phyloP scores from a whole-genome alignment of 768 basidiomycete species.

The Amanita exitialis region DNA sequence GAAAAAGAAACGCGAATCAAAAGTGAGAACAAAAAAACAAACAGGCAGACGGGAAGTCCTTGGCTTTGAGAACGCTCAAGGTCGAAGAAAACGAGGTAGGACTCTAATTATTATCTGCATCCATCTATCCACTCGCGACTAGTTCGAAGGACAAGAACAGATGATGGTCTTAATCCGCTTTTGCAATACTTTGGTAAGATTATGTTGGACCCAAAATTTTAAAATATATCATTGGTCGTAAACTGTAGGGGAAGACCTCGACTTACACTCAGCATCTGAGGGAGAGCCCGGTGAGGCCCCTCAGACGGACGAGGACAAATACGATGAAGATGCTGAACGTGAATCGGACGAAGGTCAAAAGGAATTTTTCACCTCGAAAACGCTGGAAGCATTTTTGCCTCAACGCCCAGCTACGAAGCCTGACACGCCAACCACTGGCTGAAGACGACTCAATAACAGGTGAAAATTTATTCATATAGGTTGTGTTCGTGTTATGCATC shows the following conservation, averaged over 20 bases:
- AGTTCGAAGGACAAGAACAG: neutral
- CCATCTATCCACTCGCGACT: neutral
- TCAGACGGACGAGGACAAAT: conserved; percentile 14
- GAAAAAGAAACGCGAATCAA: neutral
- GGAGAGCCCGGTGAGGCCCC: conserved; percentile 20
- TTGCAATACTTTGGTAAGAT: conserved; percentile 39
- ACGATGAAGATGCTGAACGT: conserved; percentile 16
- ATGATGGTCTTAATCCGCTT: conserved; percentile 29
- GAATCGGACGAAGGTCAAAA: neutral
- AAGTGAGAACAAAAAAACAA: neutral
- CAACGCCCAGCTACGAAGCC: neutral
- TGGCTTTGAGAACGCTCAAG: neutral
- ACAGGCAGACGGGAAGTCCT: neutral
- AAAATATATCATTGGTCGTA: neutral
- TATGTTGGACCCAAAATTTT: neutral
- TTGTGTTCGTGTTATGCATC: neutral
- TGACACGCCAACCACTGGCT: neutral
- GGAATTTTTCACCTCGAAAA: conserved; percentile 15
- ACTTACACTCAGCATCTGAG: conserved; percentile 45
- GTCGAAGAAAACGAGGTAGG: conserved; percentile 8
- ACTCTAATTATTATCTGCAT: neutral
- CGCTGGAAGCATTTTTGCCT: conserved; percentile 6
- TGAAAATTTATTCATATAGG: neutral
- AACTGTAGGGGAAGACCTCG: conserved; percentile 27
- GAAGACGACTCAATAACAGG: conserved; percentile 2